Conservation (phyloP, 2,329 filamentous ascomycete species). For the Nemania sp. region DNA sequence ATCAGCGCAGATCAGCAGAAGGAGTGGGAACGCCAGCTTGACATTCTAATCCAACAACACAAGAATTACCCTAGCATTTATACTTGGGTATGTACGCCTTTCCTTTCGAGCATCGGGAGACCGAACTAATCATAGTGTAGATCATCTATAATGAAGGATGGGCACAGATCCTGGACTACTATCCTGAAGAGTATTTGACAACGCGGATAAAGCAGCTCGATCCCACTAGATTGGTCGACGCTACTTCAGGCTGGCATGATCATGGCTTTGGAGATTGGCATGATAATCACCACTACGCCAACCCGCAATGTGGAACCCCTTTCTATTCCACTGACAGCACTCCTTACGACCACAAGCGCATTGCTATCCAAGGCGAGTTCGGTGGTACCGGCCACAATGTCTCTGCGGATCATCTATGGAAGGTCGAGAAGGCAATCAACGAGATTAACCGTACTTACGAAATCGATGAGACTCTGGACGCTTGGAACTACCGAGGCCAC, state of each 20-base stretch:
- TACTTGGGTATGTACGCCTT: constrained; percentile 64
- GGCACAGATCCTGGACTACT: constrained; percentile 67
- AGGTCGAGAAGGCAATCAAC: constrained; percentile 68
- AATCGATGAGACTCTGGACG: constrained; percentile 66
- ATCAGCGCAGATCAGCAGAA: constrained; percentile 60
- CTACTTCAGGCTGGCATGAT: constrained; percentile 74
- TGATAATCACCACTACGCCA: constrained; percentile 80
- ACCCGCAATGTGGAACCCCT: constrained; percentile 76
- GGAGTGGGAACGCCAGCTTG: constrained; percentile 69
- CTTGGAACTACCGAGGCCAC: constrained; percentile 75
- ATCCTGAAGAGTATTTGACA: constrained; percentile 69
- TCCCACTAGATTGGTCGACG: constrained; percentile 72
- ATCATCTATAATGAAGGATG: constrained; percentile 79
- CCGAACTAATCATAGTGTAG: constrained; percentile 50
- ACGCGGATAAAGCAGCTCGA: constrained; percentile 68
- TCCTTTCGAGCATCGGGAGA: background rate
- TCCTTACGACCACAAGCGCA: constrained; percentile 69
- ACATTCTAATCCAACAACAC: constrained; percentile 70
- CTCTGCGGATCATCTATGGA: constrained; percentile 74
- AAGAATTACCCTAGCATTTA: constrained; percentile 74
- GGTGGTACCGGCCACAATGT: constrained; percentile 76
- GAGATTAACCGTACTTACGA: constrained; percentile 76
- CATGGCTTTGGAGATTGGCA: constrained; percentile 75
- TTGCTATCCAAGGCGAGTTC: constrained; percentile 78
- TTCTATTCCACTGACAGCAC: constrained; percentile 70